Conservation (phyloP, 331 rosid genomes). For the Cydonia oblonga region DNA sequence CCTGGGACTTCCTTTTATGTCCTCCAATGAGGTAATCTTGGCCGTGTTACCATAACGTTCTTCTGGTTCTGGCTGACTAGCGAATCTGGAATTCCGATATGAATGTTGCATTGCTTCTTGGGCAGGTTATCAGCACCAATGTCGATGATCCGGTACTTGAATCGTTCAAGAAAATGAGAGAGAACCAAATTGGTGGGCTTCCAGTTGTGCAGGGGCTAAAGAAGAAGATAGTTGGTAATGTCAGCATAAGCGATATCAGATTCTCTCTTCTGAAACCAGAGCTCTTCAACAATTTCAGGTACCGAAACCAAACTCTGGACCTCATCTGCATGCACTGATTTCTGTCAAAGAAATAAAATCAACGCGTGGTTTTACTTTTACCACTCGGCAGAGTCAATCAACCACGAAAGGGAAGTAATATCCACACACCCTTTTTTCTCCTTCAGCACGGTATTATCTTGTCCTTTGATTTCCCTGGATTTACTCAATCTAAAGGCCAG, state of each 20-base stretch:
- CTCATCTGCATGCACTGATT: neutral
- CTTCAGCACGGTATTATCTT: too few species aligned
- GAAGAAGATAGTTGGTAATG: conserved; percentile 61
- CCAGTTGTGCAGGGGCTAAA: conserved; percentile 58
- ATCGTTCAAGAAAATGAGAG: conserved; percentile 80
- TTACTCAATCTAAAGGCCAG: too few species aligned
- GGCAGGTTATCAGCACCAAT: conserved; percentile 57
- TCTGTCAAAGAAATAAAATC: neutral
- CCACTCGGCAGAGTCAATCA: too few species aligned
- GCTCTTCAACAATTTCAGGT: conserved; percentile 72
- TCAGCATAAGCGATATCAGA: conserved; percentile 71
- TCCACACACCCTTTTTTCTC: too few species aligned
- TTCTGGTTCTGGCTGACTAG: neutral
- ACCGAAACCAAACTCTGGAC: neutral
- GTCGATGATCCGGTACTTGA: conserved; percentile 51
- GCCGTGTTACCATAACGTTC: neutral
- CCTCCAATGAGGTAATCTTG: conserved; percentile 39
- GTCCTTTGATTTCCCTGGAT: too few species aligned
- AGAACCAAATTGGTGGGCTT: conserved; percentile 65
- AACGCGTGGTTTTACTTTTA: neutral
- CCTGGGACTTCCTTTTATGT: conserved; percentile 81
- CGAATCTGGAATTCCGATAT: conserved; percentile 1
- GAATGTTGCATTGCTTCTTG: neutral
- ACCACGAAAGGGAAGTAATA: too few species aligned
- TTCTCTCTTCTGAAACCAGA: conserved; percentile 53